Base-by-base conservation (phyloP, 1,284 basidiomycete species). In the Boletellus sp. region DNA sequence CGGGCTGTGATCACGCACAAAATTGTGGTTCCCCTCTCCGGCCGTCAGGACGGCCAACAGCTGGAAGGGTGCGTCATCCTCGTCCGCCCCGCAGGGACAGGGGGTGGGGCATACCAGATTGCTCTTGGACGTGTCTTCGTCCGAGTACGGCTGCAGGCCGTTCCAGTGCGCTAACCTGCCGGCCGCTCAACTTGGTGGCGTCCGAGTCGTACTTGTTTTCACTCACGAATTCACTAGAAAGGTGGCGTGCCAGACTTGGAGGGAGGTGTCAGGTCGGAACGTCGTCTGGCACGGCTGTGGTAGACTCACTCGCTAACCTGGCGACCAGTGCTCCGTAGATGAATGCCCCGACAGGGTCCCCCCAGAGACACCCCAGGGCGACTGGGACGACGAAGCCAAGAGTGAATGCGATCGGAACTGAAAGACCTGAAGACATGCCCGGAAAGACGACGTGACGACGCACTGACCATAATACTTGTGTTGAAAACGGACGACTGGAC, bases 401-500 rank as follows among this genome's bases (percentile, higher is more conserved):
- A 28, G n/a, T 26, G 24, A 41, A 41, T n/a, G 40, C 40, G 24
- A 41, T 41, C 16, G 40, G 40, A 8, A 41, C 40, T 41, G 24
- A 41, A 41, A 41, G 24, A 4, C 35, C 16, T n/a, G 18, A 26
- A n/a, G 16, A 26, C 40, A 24, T n/a, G 35, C 40, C 15, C 18
- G 8, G 24, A 24, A 4, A 5, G 24, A 24, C 43, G 28, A 21
- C 42, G 35, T 8, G 44, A 47, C n/a, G 15, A 49, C 16, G 16
- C 15, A 59, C 73, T 50, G 49, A 84, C 84, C 72, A 63, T 88
- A 91, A 61, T 86, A 74, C 60, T 74, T 76, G 62, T 91, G 88
- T 60, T 91, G 89, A 56, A 86, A 78, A 7, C 78, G 76, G 6
- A 90, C 88, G 32, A 91, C 89, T 90, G 33, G 16, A 35, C n/a